Conservation (phyloP, 306 rosid species). For the Pachyrhizus erosus region DNA sequence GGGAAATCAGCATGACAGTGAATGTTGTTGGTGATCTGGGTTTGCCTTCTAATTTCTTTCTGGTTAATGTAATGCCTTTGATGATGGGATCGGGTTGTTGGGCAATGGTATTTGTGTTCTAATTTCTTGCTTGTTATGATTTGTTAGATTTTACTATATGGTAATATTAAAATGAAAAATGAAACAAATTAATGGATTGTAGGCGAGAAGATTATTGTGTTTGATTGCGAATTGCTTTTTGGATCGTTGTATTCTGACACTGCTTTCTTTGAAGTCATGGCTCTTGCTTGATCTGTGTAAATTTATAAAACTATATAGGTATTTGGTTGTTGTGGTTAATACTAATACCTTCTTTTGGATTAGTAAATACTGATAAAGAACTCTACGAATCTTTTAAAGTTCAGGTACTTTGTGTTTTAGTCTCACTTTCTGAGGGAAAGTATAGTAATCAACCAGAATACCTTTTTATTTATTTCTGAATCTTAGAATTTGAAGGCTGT, state of each 20-base stretch:
- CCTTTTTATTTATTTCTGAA: background rate
- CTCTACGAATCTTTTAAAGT: background rate
- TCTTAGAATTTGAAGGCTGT: background rate
- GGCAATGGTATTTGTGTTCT: conserved; percentile 18
- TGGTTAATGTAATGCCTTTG: background rate
- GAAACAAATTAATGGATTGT: background rate
- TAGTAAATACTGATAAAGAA: background rate
- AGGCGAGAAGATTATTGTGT: background rate
- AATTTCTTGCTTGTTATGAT: conserved; percentile 5
- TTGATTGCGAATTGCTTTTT: background rate
- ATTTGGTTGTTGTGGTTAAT: conserved; percentile 14
- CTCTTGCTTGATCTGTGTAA: conserved; percentile 17
- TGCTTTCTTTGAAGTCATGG: background rate
- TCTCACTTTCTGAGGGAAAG: background rate
- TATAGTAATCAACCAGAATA: background rate
- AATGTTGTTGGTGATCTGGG: conserved; percentile 15
- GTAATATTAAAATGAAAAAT: background rate
- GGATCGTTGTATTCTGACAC: background rate
- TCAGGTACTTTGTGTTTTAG: conserved; percentile 3
- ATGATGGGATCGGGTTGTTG: conserved; percentile 14
- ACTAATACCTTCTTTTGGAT: background rate
- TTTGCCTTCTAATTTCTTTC: background rate
- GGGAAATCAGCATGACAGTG: background rate
- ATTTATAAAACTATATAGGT: background rate
- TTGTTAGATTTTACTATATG: background rate